Conservation (phyloP, 2,329 filamentous ascomycete species). For the Scedosporium dehoogii region DNA sequence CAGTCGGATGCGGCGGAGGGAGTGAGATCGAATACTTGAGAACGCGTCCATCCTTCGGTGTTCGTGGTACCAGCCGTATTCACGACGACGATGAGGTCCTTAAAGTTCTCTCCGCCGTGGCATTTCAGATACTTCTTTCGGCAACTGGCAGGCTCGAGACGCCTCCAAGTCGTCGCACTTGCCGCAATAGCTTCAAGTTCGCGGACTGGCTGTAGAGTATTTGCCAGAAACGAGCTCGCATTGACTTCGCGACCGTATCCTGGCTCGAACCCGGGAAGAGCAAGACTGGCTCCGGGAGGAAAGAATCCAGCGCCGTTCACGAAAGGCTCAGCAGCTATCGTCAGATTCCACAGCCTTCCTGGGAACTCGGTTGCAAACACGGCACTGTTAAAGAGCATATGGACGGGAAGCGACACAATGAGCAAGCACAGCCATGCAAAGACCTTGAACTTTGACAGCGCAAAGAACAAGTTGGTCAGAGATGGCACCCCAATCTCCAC, state of each 20-base stretch:
- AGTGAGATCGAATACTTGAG: conserved; percentile 5
- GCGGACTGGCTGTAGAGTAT: not conserved
- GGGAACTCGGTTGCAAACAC: conserved; percentile 9
- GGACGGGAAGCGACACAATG: conserved; percentile 17
- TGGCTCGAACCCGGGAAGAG: conserved; percentile 1
- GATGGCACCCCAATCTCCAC: conserved; percentile 16
- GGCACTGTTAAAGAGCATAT: conserved; percentile 16
- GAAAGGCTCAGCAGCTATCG: conserved; percentile 8
- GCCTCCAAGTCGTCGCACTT: not conserved
- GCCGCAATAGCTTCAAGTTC: not conserved
- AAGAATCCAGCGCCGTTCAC: conserved; percentile 5
- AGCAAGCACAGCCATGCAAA: conserved; percentile 14
- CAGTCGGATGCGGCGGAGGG: not conserved
- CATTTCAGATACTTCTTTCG: not conserved
- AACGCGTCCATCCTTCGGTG: not conserved
- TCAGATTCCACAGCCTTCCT: conserved; percentile 6
- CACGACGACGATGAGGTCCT: conserved; percentile 1
- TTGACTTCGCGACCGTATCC: not conserved
- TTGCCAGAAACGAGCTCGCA: not conserved
- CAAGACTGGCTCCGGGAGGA: conserved; percentile 1
- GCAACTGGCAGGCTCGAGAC: not conserved
- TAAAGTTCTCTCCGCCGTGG: not conserved
- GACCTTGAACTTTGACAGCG: conserved; percentile 11
- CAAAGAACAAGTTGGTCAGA: conserved; percentile 12
- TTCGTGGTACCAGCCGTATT: not conserved